These are phyloP conservation scores for Colletotrichum liriopes DNA, from an alignment of 2,329 filamentous ascomycete species.

Conservation along the genomic window DNA sequence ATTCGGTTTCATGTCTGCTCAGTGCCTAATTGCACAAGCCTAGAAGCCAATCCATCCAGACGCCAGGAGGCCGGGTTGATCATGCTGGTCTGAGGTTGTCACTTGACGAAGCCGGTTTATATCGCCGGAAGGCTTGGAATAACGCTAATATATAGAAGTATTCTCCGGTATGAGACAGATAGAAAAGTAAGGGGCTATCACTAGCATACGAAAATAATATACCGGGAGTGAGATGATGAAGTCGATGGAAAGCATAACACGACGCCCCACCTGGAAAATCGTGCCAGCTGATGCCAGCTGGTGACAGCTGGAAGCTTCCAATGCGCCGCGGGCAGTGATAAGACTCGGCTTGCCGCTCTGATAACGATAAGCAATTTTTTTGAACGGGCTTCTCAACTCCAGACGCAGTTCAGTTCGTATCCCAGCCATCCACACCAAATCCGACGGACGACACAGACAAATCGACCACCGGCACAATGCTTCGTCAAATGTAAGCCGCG, in stretches of 20 bases:
- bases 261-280: background rate
- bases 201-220: no score
- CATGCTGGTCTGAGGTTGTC: no score
- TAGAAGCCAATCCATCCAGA: no score
- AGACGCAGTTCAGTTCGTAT: conserved; percentile 21
- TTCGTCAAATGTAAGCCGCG: conserved; percentile 63
- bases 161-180: no score
- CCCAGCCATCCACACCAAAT: conserved; percentile 40
- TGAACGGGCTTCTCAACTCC: conserved; percentile 20
- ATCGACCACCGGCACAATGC: conserved; percentile 54
- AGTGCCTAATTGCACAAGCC: no score
- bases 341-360: conserved; percentile 14
- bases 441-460: conserved; percentile 40
- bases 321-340: conserved; percentile 17
- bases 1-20: no score
- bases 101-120: no score
- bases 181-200: no score
- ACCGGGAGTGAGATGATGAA: background rate
- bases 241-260: background rate
- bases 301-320: background rate
- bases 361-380: conserved; percentile 43
- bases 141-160: no score
- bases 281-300: accelerated
- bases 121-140: no score
- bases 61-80: no score